These are phyloP conservation scores for Pichia sp. DNA, from an alignment of 1,139 yeast genomes.

Conservation along the genomic window DNA sequence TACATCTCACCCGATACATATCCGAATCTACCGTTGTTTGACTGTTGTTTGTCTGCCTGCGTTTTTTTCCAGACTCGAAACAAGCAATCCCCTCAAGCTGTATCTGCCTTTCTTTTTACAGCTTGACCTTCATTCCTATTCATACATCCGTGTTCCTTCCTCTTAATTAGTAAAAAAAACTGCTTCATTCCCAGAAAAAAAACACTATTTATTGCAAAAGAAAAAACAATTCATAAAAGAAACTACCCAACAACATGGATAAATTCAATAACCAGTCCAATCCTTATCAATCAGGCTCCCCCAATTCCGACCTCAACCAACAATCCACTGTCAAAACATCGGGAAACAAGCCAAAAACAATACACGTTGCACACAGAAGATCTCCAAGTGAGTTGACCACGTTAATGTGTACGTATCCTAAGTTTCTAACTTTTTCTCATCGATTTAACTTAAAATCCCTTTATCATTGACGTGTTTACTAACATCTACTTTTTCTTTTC, in stretches of 20 bases:
- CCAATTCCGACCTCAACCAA: background rate
- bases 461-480: background rate
- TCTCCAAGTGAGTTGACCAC: conserved; percentile 95
- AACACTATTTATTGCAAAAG: background rate
- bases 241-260: conserved; percentile 1
- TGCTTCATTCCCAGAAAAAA: background rate
- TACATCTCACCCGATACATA: background rate
- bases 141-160: background rate
- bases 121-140: background rate
- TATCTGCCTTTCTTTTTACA: background rate
- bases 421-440: too few relatives aligned
- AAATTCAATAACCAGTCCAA: conserved; percentile 3
- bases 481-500: background rate
- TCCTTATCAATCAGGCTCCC: conserved; percentile 9
- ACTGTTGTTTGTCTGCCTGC: too few relatives aligned
- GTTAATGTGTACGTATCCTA: conserved; percentile 58
- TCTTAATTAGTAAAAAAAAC: background rate
- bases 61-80: background rate
- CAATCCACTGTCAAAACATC: conserved; percentile 27
- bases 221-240: background rate
- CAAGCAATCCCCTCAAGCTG: background rate
- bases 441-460: background rate
- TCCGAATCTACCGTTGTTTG: too few relatives aligned
- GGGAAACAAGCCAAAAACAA: conserved; percentile 41
- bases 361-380: conserved; percentile 91